A percentile compares a stretch with the other conserved stretches of the same genome.
Evolutionary conservation across 2,329 filamentous ascomycete genomes (phyloP).

Genomic region (Cercospora sojina): DNA sequence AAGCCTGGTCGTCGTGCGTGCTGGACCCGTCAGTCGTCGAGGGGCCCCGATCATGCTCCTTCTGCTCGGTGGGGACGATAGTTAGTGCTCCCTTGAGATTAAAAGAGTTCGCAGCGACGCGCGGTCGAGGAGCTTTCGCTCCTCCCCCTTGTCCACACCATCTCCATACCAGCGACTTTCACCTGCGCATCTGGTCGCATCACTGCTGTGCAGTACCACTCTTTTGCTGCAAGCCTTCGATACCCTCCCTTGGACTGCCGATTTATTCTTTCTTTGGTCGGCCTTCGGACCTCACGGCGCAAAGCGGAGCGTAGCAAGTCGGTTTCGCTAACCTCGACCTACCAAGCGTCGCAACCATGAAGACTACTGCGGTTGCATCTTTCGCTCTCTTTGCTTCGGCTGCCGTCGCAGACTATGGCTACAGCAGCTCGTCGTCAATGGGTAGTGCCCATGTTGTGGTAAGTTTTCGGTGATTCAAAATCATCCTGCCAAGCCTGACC

Average conservation of each 20-base stretch:
- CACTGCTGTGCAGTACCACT: slow-evolving; percentile 40
- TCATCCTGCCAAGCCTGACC: not conserved
- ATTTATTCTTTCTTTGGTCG: slow-evolving; percentile 25
- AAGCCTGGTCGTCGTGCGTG: slow-evolving; percentile 21
- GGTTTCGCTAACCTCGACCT: not conserved
- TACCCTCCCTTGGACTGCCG: slow-evolving; percentile 24
- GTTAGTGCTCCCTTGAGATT: slow-evolving; percentile 10
- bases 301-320: not conserved
- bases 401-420: slow-evolving; percentile 16
- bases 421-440: slow-evolving; percentile 21
- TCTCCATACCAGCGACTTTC: slow-evolving; percentile 28
- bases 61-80: slow-evolving; percentile 15
- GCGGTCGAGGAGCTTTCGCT: slow-evolving; percentile 16
- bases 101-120: slow-evolving; percentile 43
- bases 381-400: slow-evolving; percentile 27
- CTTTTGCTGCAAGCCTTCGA: slow-evolving; percentile 33
- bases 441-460: slow-evolving; percentile 34
- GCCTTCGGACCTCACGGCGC: not conserved
- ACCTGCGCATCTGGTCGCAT: slow-evolving; percentile 34
- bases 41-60: slow-evolving; percentile 12
- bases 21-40: slow-evolving; percentile 15
- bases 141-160: slow-evolving; percentile 25
- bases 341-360: slow-evolving; percentile 20
- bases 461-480: not conserved
- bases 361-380: slow-evolving; percentile 29